Evolutionary conservation across 495 filamentous ascomycete genomes (phyloP).

Genomic region (Penicillium waksmanii): DNA sequence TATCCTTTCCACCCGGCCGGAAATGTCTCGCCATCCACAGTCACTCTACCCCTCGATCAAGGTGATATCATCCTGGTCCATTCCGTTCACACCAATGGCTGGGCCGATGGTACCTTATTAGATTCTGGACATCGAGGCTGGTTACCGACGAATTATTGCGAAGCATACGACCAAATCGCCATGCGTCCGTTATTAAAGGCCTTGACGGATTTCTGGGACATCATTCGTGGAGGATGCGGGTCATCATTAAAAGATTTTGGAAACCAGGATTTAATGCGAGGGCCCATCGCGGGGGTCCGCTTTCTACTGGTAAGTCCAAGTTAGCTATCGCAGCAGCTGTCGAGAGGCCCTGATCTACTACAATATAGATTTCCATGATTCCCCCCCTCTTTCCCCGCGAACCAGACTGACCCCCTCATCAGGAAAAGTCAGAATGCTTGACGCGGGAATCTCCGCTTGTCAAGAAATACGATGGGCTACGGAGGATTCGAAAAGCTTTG

Average conservation of each 20-base stretch:
- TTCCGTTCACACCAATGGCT: slow-evolving; percentile 97
- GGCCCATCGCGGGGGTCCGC: slow-evolving; percentile 90
- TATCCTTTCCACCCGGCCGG: slow-evolving; percentile 86
- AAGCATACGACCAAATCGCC: slow-evolving; percentile 84
- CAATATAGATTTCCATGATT: no score
- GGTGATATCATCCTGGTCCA: slow-evolving; percentile 95
- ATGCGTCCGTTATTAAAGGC: slow-evolving; percentile 86
- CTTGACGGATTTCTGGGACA: slow-evolving; percentile 89
- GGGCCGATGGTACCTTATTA: slow-evolving; percentile 97
- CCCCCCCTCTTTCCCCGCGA: neutral
- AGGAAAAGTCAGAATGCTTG: slow-evolving; percentile 89
- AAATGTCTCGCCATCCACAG: slow-evolving; percentile 71
- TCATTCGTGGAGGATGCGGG: slow-evolving; percentile 70
- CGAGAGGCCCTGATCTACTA: no score
- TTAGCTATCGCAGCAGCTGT: no score
- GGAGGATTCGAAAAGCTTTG: slow-evolving; percentile 80
- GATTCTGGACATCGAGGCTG: slow-evolving; percentile 88
- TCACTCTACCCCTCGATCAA: slow-evolving; percentile 84
- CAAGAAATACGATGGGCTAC: slow-evolving; percentile 72
- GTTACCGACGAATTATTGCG: slow-evolving; percentile 98
- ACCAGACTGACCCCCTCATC: slow-evolving; percentile 6
- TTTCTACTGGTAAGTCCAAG: slow-evolving; percentile 74
- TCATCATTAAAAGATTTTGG: slow-evolving; percentile 72
- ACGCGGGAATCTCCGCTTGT: slow-evolving; percentile 79
- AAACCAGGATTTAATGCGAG: slow-evolving; percentile 88